These are phyloP conservation scores for Rhamnella rubrinervis DNA, from an alignment of 331 rosid genomes.

Conservation along the genomic window DNA sequence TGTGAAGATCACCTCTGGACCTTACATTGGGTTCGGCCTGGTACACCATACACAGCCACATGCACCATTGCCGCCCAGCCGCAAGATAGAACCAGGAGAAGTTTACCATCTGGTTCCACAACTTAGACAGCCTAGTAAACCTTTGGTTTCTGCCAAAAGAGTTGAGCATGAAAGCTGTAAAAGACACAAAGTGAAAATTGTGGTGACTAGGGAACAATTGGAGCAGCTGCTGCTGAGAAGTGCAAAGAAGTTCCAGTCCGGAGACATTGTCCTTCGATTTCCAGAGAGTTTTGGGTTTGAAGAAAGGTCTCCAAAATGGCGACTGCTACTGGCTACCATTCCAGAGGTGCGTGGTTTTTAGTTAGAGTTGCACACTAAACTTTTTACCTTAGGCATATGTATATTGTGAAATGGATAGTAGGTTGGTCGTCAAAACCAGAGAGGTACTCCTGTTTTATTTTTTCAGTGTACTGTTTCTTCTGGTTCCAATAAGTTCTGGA, in stretches of 20 bases:
- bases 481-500: conserved; percentile 16
- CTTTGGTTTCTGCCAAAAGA: conserved; percentile 19
- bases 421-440: conserved; percentile 11
- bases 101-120: conserved; percentile 39
- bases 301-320: conserved; percentile 39
- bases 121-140: conserved; percentile 20
- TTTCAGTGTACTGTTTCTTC: conserved; percentile 11
- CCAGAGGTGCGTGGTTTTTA: conserved; percentile 42
- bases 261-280: conserved; percentile 20
- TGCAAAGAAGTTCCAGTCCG: conserved; percentile 21
- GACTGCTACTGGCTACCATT: conserved; percentile 52
- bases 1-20: conserved; percentile 16
- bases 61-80: conserved; percentile 16
- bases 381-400: not conserved
- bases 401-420: conserved; percentile 4
- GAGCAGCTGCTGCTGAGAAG: conserved; percentile 43
- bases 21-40: conserved; percentile 15
- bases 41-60: conserved; percentile 16
- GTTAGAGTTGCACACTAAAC: not conserved
- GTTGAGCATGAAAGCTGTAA: conserved; percentile 23
- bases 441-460: conserved; percentile 14
- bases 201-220: conserved; percentile 46
- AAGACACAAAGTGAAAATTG: conserved; percentile 46
- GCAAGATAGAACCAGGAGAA: conserved; percentile 30
- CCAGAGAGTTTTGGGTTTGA: conserved; percentile 13